Evolutionary conservation across 2,329 filamentous ascomycete genomes (phyloP), one percentile per base, ranked within the genome.

Genomic region (Fusarium pseudocircinatum): DNA sequence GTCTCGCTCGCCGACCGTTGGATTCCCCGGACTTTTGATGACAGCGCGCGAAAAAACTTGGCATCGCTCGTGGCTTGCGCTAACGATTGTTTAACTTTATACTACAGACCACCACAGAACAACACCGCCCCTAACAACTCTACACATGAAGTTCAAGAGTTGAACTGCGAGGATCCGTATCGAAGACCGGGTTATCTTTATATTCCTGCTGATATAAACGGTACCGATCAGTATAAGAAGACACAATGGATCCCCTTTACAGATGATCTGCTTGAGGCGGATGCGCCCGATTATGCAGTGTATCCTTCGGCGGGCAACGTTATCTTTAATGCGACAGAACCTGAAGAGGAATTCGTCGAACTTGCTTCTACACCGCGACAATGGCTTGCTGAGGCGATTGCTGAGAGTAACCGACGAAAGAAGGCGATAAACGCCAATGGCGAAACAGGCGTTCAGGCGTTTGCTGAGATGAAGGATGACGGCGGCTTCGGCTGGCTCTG

Each of bases 261-360:
- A 15, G 64, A 74, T 14, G 54, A 72, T 7, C 94, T 93, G 70
- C 86, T 89, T 1, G 92, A 94, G 63, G 90, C 92, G 7, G 79
- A 84, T 4, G 79, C 83, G 0, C 87, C 87, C 0, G 76, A 84
- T 15, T 76, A 84, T 4, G 79, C 92, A 12, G 76, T 81, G 10
- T 70, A 82, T 11, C 80, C 83, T 47, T 54, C 67, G 4, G 66
- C 70, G 4, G 70, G 70, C 13, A 82, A 89, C 1, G 90, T 91
- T 57, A 82, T 94, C 81, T 92, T 91, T 7, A 94, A 94, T 75
- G 92, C 92, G 30, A 92, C 90, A 0, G 79, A 85, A 4, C 79
- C 67, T 7, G 72, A 74, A 26, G 40, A 59, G 5, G 61, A 60
- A 4, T 69, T 66, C 49, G 42, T 66, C n/a, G n/a, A 64, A 4